Percentiles rank a stretch among this genome's conserved stretches.
phyloP scores from a whole-genome alignment of 169 alveolate genomes.

The Besnoitia besnoiti region DNA sequence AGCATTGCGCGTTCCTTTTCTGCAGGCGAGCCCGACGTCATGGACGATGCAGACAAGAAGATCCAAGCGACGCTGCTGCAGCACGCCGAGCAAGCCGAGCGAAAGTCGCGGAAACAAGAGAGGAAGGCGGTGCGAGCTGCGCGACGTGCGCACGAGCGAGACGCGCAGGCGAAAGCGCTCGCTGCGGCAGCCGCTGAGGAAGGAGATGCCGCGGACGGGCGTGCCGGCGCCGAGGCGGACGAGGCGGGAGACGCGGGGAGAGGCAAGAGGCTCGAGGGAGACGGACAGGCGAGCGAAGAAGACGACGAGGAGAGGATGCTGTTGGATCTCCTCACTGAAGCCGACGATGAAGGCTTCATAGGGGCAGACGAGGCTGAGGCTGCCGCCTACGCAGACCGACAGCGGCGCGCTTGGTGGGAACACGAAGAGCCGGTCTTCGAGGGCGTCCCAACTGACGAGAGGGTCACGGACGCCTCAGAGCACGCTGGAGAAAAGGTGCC shows the following conservation, averaged over 20 bases:
- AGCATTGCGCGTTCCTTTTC: too few relatives aligned
- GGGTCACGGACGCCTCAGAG: too few relatives aligned
- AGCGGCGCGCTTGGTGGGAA: neutral
- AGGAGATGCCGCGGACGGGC: neutral
- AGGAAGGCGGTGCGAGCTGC: neutral
- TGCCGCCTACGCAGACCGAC: neutral
- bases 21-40: constrained; percentile 5
- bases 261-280: neutral
- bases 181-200: neutral
- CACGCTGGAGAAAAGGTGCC: too few relatives aligned
- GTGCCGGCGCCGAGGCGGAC: neutral
- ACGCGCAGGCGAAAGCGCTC: neutral
- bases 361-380: too few relatives aligned
- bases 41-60: neutral
- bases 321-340: too few relatives aligned
- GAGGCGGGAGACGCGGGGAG: neutral
- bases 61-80: neutral
- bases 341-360: too few relatives aligned
- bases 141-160: neutral
- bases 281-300: neutral
- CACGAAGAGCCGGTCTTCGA: neutral
- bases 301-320: neutral
- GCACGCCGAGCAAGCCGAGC: neutral
- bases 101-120: neutral
- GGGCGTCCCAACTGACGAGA: neutral